These are phyloP conservation scores for Trametes punicea DNA, from an alignment of 768 basidiomycete genomes.

Conservation along the genomic window DNA sequence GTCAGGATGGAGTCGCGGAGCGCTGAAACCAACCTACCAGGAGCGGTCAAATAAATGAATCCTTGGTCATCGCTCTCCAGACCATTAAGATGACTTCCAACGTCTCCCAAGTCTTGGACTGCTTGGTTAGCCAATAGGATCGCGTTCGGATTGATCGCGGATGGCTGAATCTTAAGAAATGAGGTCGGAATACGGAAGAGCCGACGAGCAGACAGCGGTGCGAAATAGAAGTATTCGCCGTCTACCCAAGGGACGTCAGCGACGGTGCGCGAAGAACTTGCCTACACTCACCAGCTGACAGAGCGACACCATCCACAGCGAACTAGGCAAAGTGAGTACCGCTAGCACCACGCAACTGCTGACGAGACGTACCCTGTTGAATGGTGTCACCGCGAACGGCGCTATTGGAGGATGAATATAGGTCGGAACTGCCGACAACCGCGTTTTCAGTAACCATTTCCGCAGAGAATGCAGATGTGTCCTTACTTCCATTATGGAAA, in stretches of 20 bases:
- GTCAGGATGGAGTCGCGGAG: not conserved
- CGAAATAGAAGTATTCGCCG: constrained; percentile 19
- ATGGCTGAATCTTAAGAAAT: constrained; percentile 20
- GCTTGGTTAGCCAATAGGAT: constrained; percentile 12
- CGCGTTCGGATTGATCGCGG: constrained; percentile 16
- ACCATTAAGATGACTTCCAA: constrained; percentile 19
- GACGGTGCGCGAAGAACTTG: not conserved
- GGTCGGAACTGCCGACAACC: constrained; percentile 13
- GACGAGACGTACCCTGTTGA: constrained; percentile 7
- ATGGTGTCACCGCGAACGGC: constrained; percentile 15
- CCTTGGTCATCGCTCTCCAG: constrained; percentile 21
- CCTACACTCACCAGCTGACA: constrained; percentile 14
- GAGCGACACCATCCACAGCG: constrained; percentile 21
- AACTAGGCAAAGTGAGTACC: constrained; percentile 8
- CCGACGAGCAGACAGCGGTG: constrained; percentile 17
- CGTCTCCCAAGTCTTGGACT: constrained; percentile 16
- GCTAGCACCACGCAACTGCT: not conserved
- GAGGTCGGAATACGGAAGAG: constrained; percentile 23
- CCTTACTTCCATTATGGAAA: constrained; percentile 20
- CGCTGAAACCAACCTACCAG: not conserved
- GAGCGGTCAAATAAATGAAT: constrained; percentile 21
- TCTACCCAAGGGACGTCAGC: constrained; percentile 1
- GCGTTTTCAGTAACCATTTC: no score
- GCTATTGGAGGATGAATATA: constrained; percentile 14
- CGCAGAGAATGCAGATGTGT: no score